A percentile compares a stretch with the other conserved stretches of the same genome.
Conservation (phyloP, 2,329 filamentous ascomycete species). For the Whalleya microplaca region DNA sequence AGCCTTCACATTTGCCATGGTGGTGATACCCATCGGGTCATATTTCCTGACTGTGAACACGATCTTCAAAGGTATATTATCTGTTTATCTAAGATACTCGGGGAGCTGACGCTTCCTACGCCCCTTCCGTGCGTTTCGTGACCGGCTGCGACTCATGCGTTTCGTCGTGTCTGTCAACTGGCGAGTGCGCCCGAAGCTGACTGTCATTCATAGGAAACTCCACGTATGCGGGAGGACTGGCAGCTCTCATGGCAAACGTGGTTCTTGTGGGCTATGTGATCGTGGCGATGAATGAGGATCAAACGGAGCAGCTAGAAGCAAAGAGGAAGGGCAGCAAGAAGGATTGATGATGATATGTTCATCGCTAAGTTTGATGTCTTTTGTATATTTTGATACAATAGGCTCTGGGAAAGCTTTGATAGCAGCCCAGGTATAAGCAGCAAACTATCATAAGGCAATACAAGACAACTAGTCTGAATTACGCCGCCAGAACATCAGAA, state of each 20-base stretch:
- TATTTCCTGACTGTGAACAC: conserved; percentile 82
- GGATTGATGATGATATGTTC: conserved; percentile 26
- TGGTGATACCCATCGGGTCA: conserved; percentile 81
- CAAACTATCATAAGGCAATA: too few relatives aligned
- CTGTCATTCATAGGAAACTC: conserved; percentile 68
- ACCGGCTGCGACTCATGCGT: neutral
- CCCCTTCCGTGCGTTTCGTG: neutral
- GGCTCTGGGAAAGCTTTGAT: too few relatives aligned
- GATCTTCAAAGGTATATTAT: conserved; percentile 71
- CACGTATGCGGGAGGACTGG: conserved; percentile 82
- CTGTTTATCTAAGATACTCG: neutral
- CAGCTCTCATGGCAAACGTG: conserved; percentile 88
- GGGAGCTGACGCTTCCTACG: neutral
- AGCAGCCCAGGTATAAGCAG: too few relatives aligned
- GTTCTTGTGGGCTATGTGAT: conserved; percentile 90
- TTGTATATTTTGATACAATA: too few relatives aligned
- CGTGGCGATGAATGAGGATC: conserved; percentile 88
- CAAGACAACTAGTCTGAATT: too few relatives aligned
- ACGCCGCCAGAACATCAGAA: too few relatives aligned
- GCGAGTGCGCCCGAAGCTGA: neutral
- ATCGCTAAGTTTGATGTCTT: neutral
- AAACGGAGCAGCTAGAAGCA: conserved; percentile 51
- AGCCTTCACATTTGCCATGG: conserved; percentile 89
- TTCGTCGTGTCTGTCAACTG: neutral
- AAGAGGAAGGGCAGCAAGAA: conserved; percentile 53